phyloP scores from a whole-genome alignment of 2,329 filamentous ascomycete genomes.

The Hyphodiscus sp. region DNA sequence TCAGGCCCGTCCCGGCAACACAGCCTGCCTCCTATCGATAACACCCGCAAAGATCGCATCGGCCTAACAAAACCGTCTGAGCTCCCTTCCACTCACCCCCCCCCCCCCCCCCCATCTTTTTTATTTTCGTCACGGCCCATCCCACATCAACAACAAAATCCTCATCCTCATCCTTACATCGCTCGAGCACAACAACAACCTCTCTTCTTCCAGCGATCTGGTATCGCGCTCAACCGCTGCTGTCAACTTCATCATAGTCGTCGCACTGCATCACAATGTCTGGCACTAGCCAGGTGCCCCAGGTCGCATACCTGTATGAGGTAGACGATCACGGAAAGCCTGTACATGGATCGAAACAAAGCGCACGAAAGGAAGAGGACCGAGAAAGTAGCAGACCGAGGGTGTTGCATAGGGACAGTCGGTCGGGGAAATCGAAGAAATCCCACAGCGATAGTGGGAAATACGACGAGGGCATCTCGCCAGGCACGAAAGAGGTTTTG shows the following conservation, averaged over 20 bases:
- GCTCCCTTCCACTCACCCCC: no score
- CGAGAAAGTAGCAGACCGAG: conserved; percentile 1
- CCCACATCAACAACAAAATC: background rate
- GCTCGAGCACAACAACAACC: background rate
- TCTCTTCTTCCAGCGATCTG: conserved; percentile 10
- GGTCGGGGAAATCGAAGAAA: conserved; percentile 7
- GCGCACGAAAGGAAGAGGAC: conserved; percentile 4
- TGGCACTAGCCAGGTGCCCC: background rate
- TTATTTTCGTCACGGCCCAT: background rate
- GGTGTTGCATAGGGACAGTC: conserved; percentile 1
- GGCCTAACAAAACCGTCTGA: background rate
- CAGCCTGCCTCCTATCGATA: conserved; percentile 2
- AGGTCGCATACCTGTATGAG: conserved; percentile 10
- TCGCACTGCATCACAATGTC: background rate
- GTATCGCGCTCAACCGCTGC: conserved; percentile 8
- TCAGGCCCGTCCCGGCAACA: background rate
- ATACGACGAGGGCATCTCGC: conserved; percentile 7
- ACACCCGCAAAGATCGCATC: background rate
- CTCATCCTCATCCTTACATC: no score
- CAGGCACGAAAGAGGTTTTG: conserved; percentile 4
- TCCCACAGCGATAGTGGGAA: conserved; percentile 6
- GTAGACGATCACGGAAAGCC: conserved; percentile 4
- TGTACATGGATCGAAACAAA: conserved; percentile 1
- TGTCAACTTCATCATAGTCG: background rate
- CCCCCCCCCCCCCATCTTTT: conserved; percentile 1